Evolutionary conservation across 805 yeast genomes (phyloP).

Genomic region (Grigorovia jiainica): DNA sequence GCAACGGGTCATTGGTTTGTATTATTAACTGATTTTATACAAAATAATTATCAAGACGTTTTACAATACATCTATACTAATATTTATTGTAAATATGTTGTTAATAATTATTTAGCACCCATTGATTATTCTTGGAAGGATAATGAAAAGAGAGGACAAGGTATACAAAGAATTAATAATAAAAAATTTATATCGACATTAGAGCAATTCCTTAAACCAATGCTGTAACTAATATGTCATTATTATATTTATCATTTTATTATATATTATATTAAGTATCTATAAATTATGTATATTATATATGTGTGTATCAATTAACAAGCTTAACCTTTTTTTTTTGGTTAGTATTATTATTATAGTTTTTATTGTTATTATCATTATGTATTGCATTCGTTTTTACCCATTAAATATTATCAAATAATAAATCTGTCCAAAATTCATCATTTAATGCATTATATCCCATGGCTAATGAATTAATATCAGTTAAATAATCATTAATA

Average conservation of each 20-base stretch:
- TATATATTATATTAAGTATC: too few species aligned
- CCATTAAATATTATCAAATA: constrained; percentile 12
- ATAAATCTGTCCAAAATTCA: constrained; percentile 59
- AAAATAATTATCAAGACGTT: constrained; percentile 20
- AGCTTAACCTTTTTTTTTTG: too few species aligned
- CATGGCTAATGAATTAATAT: constrained; percentile 34
- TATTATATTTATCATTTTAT: neutral
- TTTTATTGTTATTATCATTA: neutral
- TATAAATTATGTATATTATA: too few species aligned
- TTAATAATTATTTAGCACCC: constrained; percentile 24
- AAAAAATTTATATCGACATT: constrained; percentile 19
- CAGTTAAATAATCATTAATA: constrained; percentile 23
- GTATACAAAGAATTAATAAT: constrained; percentile 24
- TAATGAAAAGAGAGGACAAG: constrained; percentile 26
- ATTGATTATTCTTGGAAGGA: constrained; percentile 25
- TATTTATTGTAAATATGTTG: constrained; percentile 25
- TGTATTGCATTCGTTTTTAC: neutral
- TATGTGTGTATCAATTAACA: too few species aligned
- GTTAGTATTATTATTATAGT: neutral
- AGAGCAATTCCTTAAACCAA: constrained; percentile 25
- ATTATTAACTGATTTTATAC: constrained; percentile 52
- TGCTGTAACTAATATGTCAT: constrained; percentile 13
- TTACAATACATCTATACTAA: constrained; percentile 25
- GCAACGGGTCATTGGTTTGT: constrained; percentile 71
- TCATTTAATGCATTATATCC: constrained; percentile 51